These are phyloP conservation scores for Globisporangium camurandrum DNA, from an alignment of 352 stramenopile species.

Conservation along the genomic window DNA sequence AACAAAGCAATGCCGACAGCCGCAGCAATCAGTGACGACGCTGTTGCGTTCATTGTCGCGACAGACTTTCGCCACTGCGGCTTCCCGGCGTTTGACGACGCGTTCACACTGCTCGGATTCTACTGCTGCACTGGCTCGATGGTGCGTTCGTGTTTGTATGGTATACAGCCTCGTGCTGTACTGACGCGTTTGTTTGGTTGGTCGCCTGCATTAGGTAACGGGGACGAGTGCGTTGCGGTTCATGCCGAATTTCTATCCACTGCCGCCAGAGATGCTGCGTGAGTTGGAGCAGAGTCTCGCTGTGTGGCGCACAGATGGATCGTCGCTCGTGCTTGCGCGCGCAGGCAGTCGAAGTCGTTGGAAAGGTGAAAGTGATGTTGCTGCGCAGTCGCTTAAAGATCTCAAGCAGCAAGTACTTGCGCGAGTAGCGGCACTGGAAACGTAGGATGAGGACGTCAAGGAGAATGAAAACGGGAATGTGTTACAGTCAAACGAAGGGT, in stretches of 20 bases:
- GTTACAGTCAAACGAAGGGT: too few relatives aligned
- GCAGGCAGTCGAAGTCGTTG: slow-evolving; percentile 5
- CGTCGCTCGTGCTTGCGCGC: slow-evolving; percentile 13
- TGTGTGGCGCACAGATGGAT: slow-evolving; percentile 19
- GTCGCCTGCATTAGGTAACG: slow-evolving; percentile 12
- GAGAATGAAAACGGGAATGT: too few relatives aligned
- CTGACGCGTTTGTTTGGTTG: slow-evolving; percentile 1
- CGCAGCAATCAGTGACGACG: too few relatives aligned
- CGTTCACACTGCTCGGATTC: slow-evolving; percentile 40
- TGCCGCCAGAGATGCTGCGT: slow-evolving; percentile 52
- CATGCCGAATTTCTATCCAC: slow-evolving; percentile 45
- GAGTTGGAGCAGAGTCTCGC: slow-evolving; percentile 33
- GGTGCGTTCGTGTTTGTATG: slow-evolving; percentile 11
- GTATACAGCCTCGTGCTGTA: neutral
- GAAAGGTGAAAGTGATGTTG: neutral
- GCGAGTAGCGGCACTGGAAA: neutral
- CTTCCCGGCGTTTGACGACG: slow-evolving; percentile 45
- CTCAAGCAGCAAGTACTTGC: slow-evolving; percentile 25
- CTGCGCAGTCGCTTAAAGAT: slow-evolving; percentile 9
- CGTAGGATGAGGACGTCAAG: too few relatives aligned
- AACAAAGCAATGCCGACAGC: too few relatives aligned
- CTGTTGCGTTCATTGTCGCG: slow-evolving; percentile 28
- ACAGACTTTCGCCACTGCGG: slow-evolving; percentile 56
- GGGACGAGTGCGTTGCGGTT: slow-evolving; percentile 36
- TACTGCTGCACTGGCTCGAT: slow-evolving; percentile 41